Conservation (phyloP, 2,329 filamentous ascomycete genomes). For the Fusarium coffeatum region DNA sequence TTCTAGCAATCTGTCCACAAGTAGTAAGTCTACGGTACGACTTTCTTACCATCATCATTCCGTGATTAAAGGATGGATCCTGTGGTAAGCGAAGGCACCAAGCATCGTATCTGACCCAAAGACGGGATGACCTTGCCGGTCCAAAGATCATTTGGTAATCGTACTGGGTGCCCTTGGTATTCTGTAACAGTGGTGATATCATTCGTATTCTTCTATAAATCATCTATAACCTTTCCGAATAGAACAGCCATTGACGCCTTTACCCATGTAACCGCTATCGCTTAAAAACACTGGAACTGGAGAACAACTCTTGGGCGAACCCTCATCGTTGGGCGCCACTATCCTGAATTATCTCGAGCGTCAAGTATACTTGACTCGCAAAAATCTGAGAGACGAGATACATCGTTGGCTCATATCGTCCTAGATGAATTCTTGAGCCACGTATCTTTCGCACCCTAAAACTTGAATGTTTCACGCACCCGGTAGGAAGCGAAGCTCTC, state of each 20-base stretch:
- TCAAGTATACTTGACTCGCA: neutral
- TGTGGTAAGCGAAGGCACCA: neutral
- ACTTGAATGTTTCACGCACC: too few species aligned
- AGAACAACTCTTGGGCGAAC: neutral
- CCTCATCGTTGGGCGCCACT: neutral
- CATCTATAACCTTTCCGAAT: neutral
- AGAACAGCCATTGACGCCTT: constrained; percentile 15
- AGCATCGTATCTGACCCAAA: neutral
- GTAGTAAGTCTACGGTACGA: neutral
- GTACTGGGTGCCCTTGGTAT: neutral
- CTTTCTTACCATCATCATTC: neutral
- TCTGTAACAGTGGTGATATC: constrained; percentile 6
- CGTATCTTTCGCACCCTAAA: neutral
- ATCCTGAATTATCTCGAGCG: neutral
- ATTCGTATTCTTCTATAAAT: neutral
- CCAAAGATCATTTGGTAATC: neutral
- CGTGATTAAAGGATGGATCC: neutral
- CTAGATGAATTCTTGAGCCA: neutral
- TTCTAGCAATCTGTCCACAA: neutral
- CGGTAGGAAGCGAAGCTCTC: too few species aligned
- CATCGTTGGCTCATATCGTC: accelerated
- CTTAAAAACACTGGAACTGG: neutral
- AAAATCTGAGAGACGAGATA: neutral
- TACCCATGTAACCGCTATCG: neutral
- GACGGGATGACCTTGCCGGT: neutral